Evolutionary conservation across 768 basidiomycete species (phyloP), one percentile per base, ranked within the genome.

Genomic region (Amanita thiersii): DNA sequence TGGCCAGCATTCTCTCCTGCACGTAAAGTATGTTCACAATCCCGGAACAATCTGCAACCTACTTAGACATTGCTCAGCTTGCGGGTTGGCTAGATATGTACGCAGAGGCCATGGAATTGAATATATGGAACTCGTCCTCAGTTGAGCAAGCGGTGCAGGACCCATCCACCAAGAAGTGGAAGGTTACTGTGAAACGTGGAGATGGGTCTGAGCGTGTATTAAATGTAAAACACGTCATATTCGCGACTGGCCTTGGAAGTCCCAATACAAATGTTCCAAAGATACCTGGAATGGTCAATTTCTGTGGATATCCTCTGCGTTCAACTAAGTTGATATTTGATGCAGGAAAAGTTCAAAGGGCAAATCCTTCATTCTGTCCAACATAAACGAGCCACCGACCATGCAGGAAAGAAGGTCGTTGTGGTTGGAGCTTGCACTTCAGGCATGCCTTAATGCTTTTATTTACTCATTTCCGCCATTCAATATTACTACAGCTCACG

Each of bases 61-160:
- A 23, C 15, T 10, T 18, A 37, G 17, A 32, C 3, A 45, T 24
- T 9, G 4, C 21, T 7, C 38, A 78, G 73, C 65, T 84, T n/a
- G 81, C 72, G 1, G 73, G 76, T 46, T 84, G 77, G 75, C 58
- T 83, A 12, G 81, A 84, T 51, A 61, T 59, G 3, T 85, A 83
- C 46, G 79, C 73, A 0, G 63, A 72, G 3, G 53, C 65, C 2
- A 63, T 81, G 24, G 81, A 83, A 43, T 55, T 85, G 29, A 72
- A 79, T 43, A 70, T 79, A 6, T 83, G 79, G 82, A 75, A 70
- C 0, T 70, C 74, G 0, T 62, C 74, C 0, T 61, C 49, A 10
- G 62, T 76, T 15, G 55, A 49, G n/a, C 60, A 54, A 21, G 57
- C 68, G 7, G 49, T 49, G 0, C 68, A 68, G n/a, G n/a, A n/a